Conservation (phyloP, 2,329 filamentous ascomycete genomes). For the Paraphaeosphaeria minitans region DNA sequence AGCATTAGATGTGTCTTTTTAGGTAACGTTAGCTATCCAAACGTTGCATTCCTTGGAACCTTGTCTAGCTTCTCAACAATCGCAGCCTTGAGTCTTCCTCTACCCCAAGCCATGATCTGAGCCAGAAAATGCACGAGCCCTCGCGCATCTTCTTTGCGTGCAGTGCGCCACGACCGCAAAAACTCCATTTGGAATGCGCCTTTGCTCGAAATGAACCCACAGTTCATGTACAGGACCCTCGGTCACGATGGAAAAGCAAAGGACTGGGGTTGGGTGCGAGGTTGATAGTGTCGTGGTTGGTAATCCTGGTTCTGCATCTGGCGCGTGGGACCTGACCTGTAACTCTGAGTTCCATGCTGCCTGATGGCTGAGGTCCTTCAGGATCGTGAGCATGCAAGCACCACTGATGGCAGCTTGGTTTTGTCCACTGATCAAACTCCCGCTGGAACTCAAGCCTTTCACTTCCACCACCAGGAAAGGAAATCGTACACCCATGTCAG, state of each 20-base stretch:
- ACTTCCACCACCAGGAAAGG: slow-evolving; percentile 9
- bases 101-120: slow-evolving; percentile 18
- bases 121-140: slow-evolving; percentile 15
- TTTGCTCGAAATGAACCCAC: slow-evolving; percentile 22
- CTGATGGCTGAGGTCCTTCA: slow-evolving; percentile 20
- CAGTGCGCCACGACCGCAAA: slow-evolving; percentile 17
- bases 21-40: background rate
- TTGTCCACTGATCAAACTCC: slow-evolving; percentile 4
- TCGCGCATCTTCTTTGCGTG: slow-evolving; percentile 12
- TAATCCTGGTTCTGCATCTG: too few relatives aligned
- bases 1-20: too few relatives aligned
- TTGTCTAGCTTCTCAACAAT: slow-evolving; percentile 15
- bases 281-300: too few relatives aligned
- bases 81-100: slow-evolving; percentile 7
- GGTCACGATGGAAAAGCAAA: slow-evolving; percentile 11
- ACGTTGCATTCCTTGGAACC: slow-evolving; percentile 8
- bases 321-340: too few relatives aligned
- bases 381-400: slow-evolving; percentile 2
- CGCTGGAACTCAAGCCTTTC: slow-evolving; percentile 5
- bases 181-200: slow-evolving; percentile 16
- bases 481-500: slow-evolving; percentile 10
- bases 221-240: slow-evolving; percentile 26
- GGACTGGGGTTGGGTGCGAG: background rate
- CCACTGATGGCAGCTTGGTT: slow-evolving; percentile 5
- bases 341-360: slow-evolving; percentile 10